phyloP scores from a whole-genome alignment of 106 monocot species.

The Apostasia ramifera region DNA sequence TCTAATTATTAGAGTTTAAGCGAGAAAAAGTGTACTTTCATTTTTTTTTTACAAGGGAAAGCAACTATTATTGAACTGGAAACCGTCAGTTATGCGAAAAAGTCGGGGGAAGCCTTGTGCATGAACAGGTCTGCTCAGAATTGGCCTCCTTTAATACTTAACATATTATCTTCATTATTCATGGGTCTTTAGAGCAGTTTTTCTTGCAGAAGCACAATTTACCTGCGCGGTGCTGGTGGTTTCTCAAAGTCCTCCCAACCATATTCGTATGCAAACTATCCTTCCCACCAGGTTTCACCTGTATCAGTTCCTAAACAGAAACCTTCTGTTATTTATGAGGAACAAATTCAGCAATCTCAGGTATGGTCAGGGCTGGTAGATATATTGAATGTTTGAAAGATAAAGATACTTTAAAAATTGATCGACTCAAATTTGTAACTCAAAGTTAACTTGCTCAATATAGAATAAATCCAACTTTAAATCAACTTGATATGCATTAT shows the following conservation, averaged over 20 bases:
- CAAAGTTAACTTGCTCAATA: too few relatives aligned
- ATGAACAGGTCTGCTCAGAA: conserved; percentile 61
- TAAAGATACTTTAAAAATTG: too few relatives aligned
- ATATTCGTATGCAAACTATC: conserved; percentile 75
- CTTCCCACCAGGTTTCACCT: conserved; percentile 54
- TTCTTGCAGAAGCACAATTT: conserved; percentile 69
- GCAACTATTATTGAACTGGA: conserved; percentile 87
- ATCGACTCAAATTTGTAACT: too few relatives aligned
- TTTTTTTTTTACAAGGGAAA: conserved; percentile 46
- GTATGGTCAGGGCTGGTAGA: conserved; percentile 14
- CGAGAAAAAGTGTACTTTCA: neutral
- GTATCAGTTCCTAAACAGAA: conserved; percentile 54
- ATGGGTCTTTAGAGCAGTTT: neutral
- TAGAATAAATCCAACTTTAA: too few relatives aligned
- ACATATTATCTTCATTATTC: neutral
- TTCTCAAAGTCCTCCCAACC: conserved; percentile 69
- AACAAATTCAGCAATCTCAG: conserved; percentile 61
- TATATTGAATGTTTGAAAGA: too few relatives aligned
- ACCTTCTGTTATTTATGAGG: conserved; percentile 68
- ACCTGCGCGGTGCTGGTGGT: conserved; percentile 86
- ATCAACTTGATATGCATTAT: too few relatives aligned
- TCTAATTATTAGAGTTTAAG: neutral
- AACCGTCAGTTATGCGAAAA: conserved; percentile 73
- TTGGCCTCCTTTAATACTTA: neutral
- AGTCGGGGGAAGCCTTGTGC: conserved; percentile 83